These are phyloP conservation scores for Cytospora mali DNA, from an alignment of 2,329 filamentous ascomycete species.

Conservation along the genomic window DNA sequence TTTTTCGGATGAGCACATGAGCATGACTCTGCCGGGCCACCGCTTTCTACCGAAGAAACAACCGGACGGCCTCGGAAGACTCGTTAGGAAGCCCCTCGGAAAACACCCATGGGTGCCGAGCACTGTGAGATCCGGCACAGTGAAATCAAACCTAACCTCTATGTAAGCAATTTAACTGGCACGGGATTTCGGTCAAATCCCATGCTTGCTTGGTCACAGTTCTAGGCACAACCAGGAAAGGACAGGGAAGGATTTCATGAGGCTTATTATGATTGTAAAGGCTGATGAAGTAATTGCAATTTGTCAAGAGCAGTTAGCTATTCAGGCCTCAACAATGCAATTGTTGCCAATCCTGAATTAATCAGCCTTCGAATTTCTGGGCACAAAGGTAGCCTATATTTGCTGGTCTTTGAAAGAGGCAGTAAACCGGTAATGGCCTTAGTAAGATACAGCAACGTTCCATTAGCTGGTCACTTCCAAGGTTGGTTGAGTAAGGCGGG, in stretches of 20 bases:
- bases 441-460: conserved; percentile 12
- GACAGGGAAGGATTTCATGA: neutral
- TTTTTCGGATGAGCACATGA: conserved; percentile 17
- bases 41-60: neutral
- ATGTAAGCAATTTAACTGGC: neutral
- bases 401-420: neutral
- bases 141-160: neutral
- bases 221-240: neutral
- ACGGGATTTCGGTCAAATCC: neutral
- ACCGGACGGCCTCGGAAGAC: conserved; percentile 9
- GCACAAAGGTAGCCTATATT: neutral
- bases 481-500: conserved; percentile 1
- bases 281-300: neutral
- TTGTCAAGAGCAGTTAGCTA: neutral
- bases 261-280: neutral
- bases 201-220: neutral
- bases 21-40: conserved; percentile 11
- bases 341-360: neutral
- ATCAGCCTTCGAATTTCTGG: neutral
- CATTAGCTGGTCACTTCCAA: neutral
- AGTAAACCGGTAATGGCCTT: conserved; percentile 1
- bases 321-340: neutral
- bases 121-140: neutral
- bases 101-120: conserved; percentile 1
- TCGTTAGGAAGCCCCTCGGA: neutral